These are phyloP conservation scores for Tolypocladium sp. DNA, from an alignment of 2,329 filamentous ascomycete genomes.

Conservation along the genomic window DNA sequence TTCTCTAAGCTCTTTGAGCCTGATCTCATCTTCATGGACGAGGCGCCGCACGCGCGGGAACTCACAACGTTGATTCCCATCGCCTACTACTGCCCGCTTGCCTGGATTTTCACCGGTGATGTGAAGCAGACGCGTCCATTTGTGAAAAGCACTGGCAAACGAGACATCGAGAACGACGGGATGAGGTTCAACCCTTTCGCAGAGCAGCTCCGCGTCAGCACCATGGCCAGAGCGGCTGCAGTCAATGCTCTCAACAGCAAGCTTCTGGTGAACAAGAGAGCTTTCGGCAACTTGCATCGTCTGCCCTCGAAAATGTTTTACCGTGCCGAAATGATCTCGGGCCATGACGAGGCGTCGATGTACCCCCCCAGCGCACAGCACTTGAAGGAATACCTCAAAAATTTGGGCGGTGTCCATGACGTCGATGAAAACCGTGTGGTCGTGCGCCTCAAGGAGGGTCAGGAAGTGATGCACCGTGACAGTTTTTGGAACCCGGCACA, in stretches of 20 bases:
- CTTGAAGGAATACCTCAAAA: slow-evolving; percentile 19
- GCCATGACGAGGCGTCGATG: slow-evolving; percentile 7
- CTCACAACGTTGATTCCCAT: slow-evolving; percentile 35
- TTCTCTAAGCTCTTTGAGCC: slow-evolving; percentile 55
- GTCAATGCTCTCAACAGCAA: slow-evolving; percentile 20
- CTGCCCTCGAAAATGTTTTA: slow-evolving; percentile 35
- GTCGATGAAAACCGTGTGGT: slow-evolving; percentile 27
- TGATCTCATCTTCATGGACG: slow-evolving; percentile 79
- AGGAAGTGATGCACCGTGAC: slow-evolving; percentile 15
- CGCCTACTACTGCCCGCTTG: slow-evolving; percentile 29
- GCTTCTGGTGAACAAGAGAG: slow-evolving; percentile 27
- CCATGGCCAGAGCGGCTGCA: slow-evolving; percentile 27
- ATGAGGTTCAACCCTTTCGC: slow-evolving; percentile 20
- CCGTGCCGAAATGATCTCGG: slow-evolving; percentile 25
- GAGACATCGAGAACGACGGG: slow-evolving; percentile 7
- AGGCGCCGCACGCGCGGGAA: slow-evolving; percentile 41
- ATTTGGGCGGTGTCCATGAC: slow-evolving; percentile 7
- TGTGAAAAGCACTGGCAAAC: slow-evolving; percentile 18
- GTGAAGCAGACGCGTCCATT: slow-evolving; percentile 35
- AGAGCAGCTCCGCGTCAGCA: slow-evolving; percentile 22
- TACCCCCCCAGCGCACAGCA: slow-evolving; percentile 18
- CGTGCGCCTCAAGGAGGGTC: slow-evolving; percentile 17
- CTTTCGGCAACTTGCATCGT: slow-evolving; percentile 26
- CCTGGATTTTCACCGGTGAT: slow-evolving; percentile 37
- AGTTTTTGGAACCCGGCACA: slow-evolving; percentile 33